phyloP scores from a whole-genome alignment of 257 asterid species.

The Ilex asprella region DNA sequence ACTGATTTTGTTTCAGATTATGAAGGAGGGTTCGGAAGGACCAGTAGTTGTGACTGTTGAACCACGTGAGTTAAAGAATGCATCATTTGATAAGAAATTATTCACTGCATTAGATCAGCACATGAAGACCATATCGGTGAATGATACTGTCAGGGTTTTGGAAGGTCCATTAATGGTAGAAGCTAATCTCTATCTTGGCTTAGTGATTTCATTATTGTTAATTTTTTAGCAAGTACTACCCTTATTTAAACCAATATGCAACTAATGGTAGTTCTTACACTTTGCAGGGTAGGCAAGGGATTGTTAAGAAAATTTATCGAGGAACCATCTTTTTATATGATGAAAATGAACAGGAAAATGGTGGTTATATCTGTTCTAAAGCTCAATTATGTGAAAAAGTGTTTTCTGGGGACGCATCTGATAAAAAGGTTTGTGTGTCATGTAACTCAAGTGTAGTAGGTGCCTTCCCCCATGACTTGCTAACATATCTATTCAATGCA shows the following conservation, averaged over 20 bases:
- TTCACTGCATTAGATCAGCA: constrained; percentile 69
- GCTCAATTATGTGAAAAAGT: constrained; percentile 71
- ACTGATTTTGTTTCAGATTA: constrained; percentile 36
- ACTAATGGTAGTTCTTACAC: not conserved
- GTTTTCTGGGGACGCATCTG: constrained; percentile 33
- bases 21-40: constrained; percentile 74
- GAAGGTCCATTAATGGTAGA: constrained; percentile 83
- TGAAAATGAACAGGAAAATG: constrained; percentile 56
- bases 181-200: not conserved
- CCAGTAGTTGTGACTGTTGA: constrained; percentile 49
- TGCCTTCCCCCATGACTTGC: not conserved
- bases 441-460: not conserved
- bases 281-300: constrained; percentile 79
- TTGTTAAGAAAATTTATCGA: constrained; percentile 66
- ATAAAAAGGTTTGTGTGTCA: constrained; percentile 51
- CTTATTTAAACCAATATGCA: not conserved
- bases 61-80: constrained; percentile 56
- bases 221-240: too few species aligned
- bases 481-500: constrained; percentile 2
- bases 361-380: constrained; percentile 65
- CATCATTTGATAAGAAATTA: constrained; percentile 81
- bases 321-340: constrained; percentile 69
- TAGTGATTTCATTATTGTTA: not conserved
- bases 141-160: constrained; percentile 60
- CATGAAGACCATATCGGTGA: constrained; percentile 52